Percentiles rank a stretch among this genome's conserved stretches.
Evolutionary conservation across 148 eudicot genomes (phyloP).

Genomic region (Spergularia marina): DNA sequence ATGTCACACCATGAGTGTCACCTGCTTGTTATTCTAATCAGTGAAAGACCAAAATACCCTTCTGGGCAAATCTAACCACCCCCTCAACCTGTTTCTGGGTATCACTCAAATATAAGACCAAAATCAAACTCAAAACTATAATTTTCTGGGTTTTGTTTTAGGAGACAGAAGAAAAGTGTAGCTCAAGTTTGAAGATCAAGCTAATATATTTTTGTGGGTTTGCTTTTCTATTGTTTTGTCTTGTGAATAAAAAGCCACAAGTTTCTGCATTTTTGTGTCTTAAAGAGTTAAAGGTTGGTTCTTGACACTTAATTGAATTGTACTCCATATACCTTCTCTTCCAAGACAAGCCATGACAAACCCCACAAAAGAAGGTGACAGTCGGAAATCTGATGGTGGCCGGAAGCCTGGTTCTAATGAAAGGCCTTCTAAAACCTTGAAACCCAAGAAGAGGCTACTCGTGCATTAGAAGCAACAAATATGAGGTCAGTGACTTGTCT

Average conservation of each 20-base stretch:
- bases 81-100: background rate
- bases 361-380: conserved; percentile 48
- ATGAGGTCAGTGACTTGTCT: conserved; percentile 43
- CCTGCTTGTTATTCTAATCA: no score
- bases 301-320: conserved; percentile 31
- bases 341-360: conserved; percentile 57
- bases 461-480: conserved; percentile 73
- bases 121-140: conserved; percentile 16
- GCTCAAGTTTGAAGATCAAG: conserved; percentile 43
- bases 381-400: conserved; percentile 55
- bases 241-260: conserved; percentile 7
- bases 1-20: no score
- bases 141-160: conserved; percentile 6
- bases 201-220: conserved; percentile 23
- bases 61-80: conserved; percentile 19
- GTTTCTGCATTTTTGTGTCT: conserved; percentile 32
- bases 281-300: conserved; percentile 26
- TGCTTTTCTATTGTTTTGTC: conserved; percentile 19
- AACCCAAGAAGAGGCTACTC: conserved; percentile 78
- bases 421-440: conserved; percentile 77
- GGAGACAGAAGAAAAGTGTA: background rate
- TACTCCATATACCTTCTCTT: conserved; percentile 56
- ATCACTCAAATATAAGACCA: conserved; percentile 5
- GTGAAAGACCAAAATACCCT: conserved; percentile 10
- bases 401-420: conserved; percentile 56